Evolutionary conservation across 2,329 filamentous ascomycete genomes (phyloP), one percentile per base, ranked within the genome.

Genomic region (Teratosphaeriaceae sp.): DNA sequence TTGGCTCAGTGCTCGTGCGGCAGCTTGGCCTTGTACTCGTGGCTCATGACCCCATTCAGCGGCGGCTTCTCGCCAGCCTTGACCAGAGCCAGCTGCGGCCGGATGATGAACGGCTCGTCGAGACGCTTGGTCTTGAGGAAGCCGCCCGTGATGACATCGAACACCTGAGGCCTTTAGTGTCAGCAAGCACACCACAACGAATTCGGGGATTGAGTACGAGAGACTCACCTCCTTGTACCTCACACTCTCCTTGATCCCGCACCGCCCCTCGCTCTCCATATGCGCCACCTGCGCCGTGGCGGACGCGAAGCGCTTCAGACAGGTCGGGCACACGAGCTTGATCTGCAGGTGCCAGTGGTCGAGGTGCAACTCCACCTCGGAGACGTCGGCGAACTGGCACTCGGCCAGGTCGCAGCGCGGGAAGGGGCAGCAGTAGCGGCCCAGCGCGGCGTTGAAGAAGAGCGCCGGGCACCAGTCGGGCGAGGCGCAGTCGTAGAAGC

Each of bases 341-440:
- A 49, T 55, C 20, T 62, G 54, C 15, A 62, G 58, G 46, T 71
- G 68, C 1, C 53, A 50, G 3, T 44, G 31, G 11, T 55, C 47
- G 44, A 70, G 61, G 51, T 70, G 68, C 15, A 39, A 40, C 30
- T 58, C 55, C 7, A 70, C 56, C 5, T 66, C 61, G 36, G 18
- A 27, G 20, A 45, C 47, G 12, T 46, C 55, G 1, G 45, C 42
- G 40, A 62, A 65, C 2, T 23, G 13, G 19, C 18, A 31, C 12
- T 42, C 53, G 21, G 59, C 57, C 30, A 52, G 30, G 8, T 64
- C 61, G 70, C 80, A 83, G 2, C 58, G 51, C 1, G 51, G 48
- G 43, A 74, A 69, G 0, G 79, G 79, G 42, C 80, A 84, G 42
- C 60, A 65, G 62, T 70, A 84, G 38, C 63, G 66, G 35, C 63